Evolutionary conservation across 2,329 filamentous ascomycete species (phyloP), one percentile per base, ranked within the genome.

Genomic region (Claviceps purpurea): DNA sequence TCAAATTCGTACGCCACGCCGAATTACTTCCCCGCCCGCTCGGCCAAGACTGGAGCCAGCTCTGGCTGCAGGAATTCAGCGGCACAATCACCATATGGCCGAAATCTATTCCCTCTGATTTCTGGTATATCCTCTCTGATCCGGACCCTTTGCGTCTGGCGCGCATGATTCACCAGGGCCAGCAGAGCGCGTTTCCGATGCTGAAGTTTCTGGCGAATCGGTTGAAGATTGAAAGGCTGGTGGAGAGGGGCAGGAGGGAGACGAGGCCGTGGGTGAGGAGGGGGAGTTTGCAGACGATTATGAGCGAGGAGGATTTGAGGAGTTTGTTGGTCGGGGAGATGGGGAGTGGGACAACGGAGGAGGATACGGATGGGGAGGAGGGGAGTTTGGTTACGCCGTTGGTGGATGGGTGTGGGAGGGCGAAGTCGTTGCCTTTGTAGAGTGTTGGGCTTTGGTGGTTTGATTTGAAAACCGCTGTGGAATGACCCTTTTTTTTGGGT

Each of bases 71-170:
- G 66, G 82, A 89, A 54, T 98, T 98, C 67, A 86, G 85, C 56
- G 93, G 93, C 30, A 97, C 89, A 10, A 85, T 97, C 56, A 98
- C 93, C 13, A 90, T 98, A 62, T 97, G 91, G 90, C 93, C 93
- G 7, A 89, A 89, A 65, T 84, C 82, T 13, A 72, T 82, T 3
- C 70, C 81, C 1, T 85, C 81, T 1, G 93, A 98, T 69, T 94
- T 96, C 64, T 82, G 77, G 64, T 80, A 87, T 60, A 95, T 98
- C 55, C 76, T 98, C 1, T 82, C 84, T 0, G 93, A 98, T 62
- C 93, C 93, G 0, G 84, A 81, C 43, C 73, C 83, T 3, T 73
- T 82, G 48, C 77, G 89, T 4, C 71, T 98, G 11, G 88, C 86
- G 6, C 78, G 85, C 40, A 96, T 97, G 91, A 79, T 98, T 14